phyloP scores from a whole-genome alignment of 345 rosid species.

The Populus alba region DNA sequence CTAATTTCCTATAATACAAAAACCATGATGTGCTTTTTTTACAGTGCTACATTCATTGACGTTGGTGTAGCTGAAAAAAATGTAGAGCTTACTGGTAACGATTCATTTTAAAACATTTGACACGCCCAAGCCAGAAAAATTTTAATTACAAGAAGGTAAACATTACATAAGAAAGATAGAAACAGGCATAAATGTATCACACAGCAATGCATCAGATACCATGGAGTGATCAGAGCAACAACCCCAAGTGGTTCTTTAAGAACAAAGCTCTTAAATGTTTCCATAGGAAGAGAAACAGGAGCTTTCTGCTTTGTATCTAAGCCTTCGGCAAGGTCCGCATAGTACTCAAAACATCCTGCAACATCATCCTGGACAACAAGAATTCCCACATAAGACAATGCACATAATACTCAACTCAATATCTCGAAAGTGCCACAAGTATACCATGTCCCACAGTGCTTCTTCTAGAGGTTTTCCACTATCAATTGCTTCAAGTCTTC shows the following conservation, averaged over 20 bases:
- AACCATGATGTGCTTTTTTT: neutral
- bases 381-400: constrained; percentile 19
- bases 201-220: constrained; percentile 42
- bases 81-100: neutral
- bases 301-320: constrained; percentile 85
- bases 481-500: constrained; percentile 85
- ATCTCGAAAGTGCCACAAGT: constrained; percentile 9
- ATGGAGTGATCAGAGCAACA: constrained; percentile 91
- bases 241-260: constrained; percentile 95
- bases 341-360: constrained; percentile 92
- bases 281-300: constrained; percentile 83
- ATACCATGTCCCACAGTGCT: constrained; percentile 91
- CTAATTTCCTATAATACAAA: neutral
- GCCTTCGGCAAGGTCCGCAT: constrained; percentile 94
- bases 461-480: constrained; percentile 92
- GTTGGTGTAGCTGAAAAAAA: neutral
- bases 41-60: neutral
- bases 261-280: constrained; percentile 67
- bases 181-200: neutral
- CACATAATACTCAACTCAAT: neutral
- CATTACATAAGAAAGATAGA: neutral
- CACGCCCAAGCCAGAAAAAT: neutral
- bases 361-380: constrained; percentile 83
- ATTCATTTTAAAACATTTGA: neutral
- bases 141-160: neutral